Conservation (phyloP, 768 basidiomycete species). For the Favolaschia claudopus region DNA sequence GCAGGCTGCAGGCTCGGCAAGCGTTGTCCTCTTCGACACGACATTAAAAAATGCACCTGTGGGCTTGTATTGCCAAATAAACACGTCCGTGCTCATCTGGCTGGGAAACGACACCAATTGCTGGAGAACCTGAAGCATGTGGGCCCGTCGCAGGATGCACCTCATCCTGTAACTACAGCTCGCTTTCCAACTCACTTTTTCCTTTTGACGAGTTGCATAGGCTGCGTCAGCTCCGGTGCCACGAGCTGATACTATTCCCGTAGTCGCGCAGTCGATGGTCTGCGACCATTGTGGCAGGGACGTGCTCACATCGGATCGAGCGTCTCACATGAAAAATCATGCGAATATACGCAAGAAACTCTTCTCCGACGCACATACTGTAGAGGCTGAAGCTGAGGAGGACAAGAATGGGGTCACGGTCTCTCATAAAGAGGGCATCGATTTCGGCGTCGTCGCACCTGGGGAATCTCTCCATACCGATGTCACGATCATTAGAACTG, state of each 20-base stretch:
- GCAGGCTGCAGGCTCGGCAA: conserved; percentile 36
- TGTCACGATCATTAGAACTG: conserved; percentile 35
- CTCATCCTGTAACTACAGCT: background rate
- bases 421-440: conserved; percentile 44
- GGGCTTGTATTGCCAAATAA: conserved; percentile 34
- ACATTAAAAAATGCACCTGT: conserved; percentile 45
- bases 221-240: background rate
- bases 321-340: conserved; percentile 41
- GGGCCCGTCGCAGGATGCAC: background rate
- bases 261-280: background rate
- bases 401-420: conserved; percentile 58
- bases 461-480: conserved; percentile 37
- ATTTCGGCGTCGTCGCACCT: conserved; percentile 57
- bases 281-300: conserved; percentile 25
- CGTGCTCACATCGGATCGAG: conserved; percentile 30
- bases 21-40: conserved; percentile 42
- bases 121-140: conserved; percentile 17
- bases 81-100: conserved; percentile 30
- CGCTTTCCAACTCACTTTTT: background rate
- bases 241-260: background rate
- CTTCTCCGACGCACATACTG: conserved; percentile 37
- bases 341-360: conserved; percentile 30
- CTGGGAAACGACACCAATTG: conserved; percentile 38
- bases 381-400: conserved; percentile 48
- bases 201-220: background rate